Conservation (phyloP, 2,329 filamentous ascomycete species). For the Hypoxylon rubiginosum region DNA sequence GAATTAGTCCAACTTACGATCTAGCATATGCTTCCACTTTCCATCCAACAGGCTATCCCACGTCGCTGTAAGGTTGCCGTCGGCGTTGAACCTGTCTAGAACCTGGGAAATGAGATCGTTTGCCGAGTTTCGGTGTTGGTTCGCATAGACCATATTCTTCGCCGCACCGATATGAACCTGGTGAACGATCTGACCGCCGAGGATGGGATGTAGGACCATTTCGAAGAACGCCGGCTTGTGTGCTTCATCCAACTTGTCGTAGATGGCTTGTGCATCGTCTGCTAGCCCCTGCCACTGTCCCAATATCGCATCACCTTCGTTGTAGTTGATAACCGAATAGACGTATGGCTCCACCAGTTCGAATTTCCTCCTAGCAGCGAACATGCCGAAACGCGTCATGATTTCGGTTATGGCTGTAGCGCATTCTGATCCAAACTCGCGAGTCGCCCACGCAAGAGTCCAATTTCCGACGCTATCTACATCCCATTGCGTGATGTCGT, state of each 20-base stretch:
- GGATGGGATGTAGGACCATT: constrained; percentile 70
- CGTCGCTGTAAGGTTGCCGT: constrained; percentile 66
- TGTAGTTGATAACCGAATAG: constrained; percentile 71
- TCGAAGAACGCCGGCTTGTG: constrained; percentile 72
- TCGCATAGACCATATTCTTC: constrained; percentile 65
- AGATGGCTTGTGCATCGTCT: constrained; percentile 67
- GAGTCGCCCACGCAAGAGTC: constrained; percentile 68
- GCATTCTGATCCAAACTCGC: constrained; percentile 67
- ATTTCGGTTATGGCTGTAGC: constrained; percentile 64
- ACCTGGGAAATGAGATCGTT: constrained; percentile 67
- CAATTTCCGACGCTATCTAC: constrained; percentile 68
- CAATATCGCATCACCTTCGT: constrained; percentile 69
- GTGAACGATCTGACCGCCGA: constrained; percentile 68
- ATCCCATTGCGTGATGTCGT: constrained; percentile 71
- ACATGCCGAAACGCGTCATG: constrained; percentile 67
- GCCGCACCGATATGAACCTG: constrained; percentile 64
- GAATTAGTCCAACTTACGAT: constrained; percentile 57
- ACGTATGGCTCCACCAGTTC: constrained; percentile 69
- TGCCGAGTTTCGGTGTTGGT: constrained; percentile 65
- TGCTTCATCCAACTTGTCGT: constrained; percentile 64
- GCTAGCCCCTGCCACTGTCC: constrained; percentile 67
- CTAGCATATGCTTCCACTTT: constrained; percentile 74
- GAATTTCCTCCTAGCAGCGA: constrained; percentile 70
- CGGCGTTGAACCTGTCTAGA: constrained; percentile 67
- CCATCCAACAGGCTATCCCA: constrained; percentile 71